Percentiles rank a stretch among this genome's conserved stretches.
These are phyloP conservation scores for Amaranthus palmeri DNA, from an alignment of 148 eudicot genomes.

Conservation along the genomic window DNA sequence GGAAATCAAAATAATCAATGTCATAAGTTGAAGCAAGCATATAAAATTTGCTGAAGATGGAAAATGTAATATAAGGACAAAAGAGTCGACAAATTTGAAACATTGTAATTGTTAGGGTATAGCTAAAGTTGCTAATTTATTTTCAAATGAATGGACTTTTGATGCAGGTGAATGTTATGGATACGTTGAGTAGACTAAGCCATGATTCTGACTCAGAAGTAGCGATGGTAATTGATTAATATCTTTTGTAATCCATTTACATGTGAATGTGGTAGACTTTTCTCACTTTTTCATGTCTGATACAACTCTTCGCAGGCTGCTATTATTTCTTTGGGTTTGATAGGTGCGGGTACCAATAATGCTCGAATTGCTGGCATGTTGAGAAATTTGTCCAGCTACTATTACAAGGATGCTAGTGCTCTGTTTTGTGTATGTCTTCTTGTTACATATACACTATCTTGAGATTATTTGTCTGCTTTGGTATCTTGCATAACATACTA, in stretches of 20 bases:
- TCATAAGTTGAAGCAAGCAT: too few species aligned
- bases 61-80: too few species aligned
- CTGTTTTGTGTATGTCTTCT: conserved; percentile 64
- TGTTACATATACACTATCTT: not conserved
- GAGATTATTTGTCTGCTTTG: not conserved
- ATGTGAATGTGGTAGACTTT: not conserved
- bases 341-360: conserved; percentile 93
- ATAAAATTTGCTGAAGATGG: too few species aligned
- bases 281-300: not conserved
- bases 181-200: conserved; percentile 82
- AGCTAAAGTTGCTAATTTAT: conserved; percentile 3
- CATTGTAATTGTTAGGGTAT: not conserved
- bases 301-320: conserved; percentile 57
- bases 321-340: conserved; percentile 75
- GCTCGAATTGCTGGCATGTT: conserved; percentile 94
- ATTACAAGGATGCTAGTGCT: conserved; percentile 72
- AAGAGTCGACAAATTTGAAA: too few species aligned
- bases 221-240: conserved; percentile 51
- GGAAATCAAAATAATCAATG: too few species aligned
- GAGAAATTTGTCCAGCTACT: conserved; percentile 77
- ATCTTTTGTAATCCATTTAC: not conserved
- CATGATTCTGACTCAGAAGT: conserved; percentile 86
- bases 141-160: not conserved
- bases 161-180: conserved; percentile 83
- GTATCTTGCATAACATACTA: not conserved